Conservation (phyloP, 805 yeast genomes). For the Schizosaccharomyces cryophilus region DNA sequence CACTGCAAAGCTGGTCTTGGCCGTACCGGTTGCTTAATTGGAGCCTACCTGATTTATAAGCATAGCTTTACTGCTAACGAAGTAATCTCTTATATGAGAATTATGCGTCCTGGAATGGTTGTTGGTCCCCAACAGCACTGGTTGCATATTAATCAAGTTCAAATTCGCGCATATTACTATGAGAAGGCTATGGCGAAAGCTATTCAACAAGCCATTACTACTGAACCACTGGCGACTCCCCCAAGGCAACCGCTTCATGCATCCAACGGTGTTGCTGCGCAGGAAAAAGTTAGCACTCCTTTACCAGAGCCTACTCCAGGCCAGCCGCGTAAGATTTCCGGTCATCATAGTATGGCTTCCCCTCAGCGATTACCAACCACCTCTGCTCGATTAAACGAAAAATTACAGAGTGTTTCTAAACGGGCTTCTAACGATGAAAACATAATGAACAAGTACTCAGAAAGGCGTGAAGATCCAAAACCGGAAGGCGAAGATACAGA, state of each 20-base stretch:
- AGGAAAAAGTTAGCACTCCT: slow-evolving; percentile 29
- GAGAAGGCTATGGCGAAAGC: slow-evolving; percentile 46
- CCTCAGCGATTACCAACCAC: not conserved
- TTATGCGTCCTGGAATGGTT: slow-evolving; percentile 97
- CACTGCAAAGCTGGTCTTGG: slow-evolving; percentile 98
- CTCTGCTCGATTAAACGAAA: not conserved
- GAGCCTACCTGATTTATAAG: slow-evolving; percentile 86
- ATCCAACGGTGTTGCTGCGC: not conserved
- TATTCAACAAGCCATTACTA: slow-evolving; percentile 10
- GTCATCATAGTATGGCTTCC: not conserved
- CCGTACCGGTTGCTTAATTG: slow-evolving; percentile 90
- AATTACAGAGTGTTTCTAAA: not conserved
- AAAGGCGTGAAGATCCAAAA: not conserved
- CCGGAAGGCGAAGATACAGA: not conserved
- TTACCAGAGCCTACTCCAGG: slow-evolving; percentile 90
- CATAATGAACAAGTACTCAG: not conserved
- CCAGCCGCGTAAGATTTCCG: slow-evolving; percentile 53
- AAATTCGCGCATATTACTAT: slow-evolving; percentile 89
- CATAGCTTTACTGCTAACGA: slow-evolving; percentile 94
- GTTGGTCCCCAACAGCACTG: slow-evolving; percentile 99
- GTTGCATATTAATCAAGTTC: slow-evolving; percentile 87
- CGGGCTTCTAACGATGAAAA: not conserved
- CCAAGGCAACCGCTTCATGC: slow-evolving; percentile 14
- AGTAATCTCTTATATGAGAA: slow-evolving; percentile 88
- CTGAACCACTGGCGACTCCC: slow-evolving; percentile 3